These are phyloP conservation scores for Niebla homalea DNA, from an alignment of 495 filamentous ascomycete genomes.

Conservation along the genomic window DNA sequence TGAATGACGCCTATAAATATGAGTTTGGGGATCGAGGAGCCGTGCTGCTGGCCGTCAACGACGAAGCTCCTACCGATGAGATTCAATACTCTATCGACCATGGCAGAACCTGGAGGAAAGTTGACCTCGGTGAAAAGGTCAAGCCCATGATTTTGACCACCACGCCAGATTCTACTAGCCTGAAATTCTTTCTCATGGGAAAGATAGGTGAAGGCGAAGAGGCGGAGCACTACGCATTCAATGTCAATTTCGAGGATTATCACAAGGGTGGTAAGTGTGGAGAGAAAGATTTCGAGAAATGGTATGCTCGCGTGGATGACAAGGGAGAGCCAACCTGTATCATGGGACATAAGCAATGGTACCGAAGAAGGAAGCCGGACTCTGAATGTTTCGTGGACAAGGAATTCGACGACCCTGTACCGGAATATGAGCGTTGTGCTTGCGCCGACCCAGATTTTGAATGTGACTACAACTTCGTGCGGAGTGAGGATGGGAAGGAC, in stretches of 20 bases:
- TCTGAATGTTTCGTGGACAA: constrained; percentile 79
- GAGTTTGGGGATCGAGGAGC: constrained; percentile 89
- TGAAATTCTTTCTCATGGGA: constrained; percentile 72
- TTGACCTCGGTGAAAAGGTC: constrained; percentile 48
- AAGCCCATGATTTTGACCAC: constrained; percentile 63
- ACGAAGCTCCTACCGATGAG: constrained; percentile 48
- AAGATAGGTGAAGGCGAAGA: constrained; percentile 30
- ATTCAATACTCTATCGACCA: constrained; percentile 78
- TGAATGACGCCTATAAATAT: constrained; percentile 79
- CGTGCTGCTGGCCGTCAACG: constrained; percentile 66
- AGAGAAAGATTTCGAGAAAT: constrained; percentile 69
- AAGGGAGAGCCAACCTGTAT: constrained; percentile 72
- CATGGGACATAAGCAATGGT: constrained; percentile 89
- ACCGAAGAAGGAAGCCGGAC: constrained; percentile 65
- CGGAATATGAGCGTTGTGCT: constrained; percentile 54
- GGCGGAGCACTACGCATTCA: constrained; percentile 42
- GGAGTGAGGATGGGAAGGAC: constrained; percentile 43
- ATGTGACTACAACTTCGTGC: constrained; percentile 81
- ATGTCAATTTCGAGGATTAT: constrained; percentile 70
- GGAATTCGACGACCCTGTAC: constrained; percentile 60
- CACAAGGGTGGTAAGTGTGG: constrained; percentile 68
- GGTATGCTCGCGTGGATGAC: constrained; percentile 70
- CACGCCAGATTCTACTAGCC: constrained; percentile 73
- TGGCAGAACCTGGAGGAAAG: constrained; percentile 61
- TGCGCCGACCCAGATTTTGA: constrained; percentile 80